Base-by-base conservation (phyloP, 805 yeast genomes). In the Metschnikowia chrysomelidarum region DNA sequence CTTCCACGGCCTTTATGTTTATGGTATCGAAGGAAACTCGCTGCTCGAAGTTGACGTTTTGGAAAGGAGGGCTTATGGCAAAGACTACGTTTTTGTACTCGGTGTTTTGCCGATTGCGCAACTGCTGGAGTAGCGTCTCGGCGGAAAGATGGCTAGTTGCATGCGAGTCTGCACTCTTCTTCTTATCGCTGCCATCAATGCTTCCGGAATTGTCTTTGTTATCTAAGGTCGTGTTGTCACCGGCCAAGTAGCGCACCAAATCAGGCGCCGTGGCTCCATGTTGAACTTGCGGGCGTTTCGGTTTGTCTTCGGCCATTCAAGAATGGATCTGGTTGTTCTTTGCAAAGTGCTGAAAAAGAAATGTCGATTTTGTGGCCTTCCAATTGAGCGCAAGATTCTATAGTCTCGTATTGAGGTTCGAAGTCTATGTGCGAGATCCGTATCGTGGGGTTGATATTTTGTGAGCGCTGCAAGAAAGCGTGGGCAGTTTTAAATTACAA, bases 1-100 rank as follows among this genome's bases (percentile, higher is more conserved):
- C 52, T n/a, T 48, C 56, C 21, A 47, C 49, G 40, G 51, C 59
- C 36, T 55, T 54, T 17, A 66, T 33, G 38, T 75, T 66, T 13
- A 76, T 71, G 12, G 81, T 74, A 52, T 76, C 80, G 47, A 75
- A 76, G 2, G 78, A 69, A 2, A 76, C 78, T 30, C 76, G 53
- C 19, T 59, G 59, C 12, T 47, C 35, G 39, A 53, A 64, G 10
- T 44, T 34, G 18, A 24, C 28, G 17, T 16, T 26, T 27, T 21
- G 20, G 19, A 29, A 24, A 7, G 36, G 34, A 7, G 13, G 17
- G 7, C 20, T 19, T 6, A 26, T n/a, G 8, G 32, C 32, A 15
- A 43, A 41, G 7, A 11, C 9, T 19, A 46, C 27, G 19, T 25
- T 18, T 13, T 45, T 27, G 40, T 47, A 47, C 15, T 32, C 43